Evolutionary conservation across 2,329 filamentous ascomycete species (phyloP), one percentile per base, ranked within the genome.

Genomic region (Colletotrichum spinosum): DNA sequence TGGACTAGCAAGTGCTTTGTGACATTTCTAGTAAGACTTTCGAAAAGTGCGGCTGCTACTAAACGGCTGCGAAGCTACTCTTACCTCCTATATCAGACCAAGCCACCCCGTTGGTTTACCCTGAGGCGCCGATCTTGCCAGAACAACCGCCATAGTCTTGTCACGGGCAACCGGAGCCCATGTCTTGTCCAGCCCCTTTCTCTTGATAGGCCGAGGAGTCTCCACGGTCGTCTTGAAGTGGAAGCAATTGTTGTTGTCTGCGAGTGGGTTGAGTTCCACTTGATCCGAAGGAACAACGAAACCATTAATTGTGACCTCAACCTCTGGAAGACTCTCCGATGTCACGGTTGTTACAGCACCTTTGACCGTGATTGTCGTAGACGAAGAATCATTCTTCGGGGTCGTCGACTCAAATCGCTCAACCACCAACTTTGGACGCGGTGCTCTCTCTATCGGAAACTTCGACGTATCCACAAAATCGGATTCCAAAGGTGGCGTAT

Each of bases 251-350:
- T 10, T 13, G 9, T 41, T 13, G 38, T 13, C 38, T 9, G 38
- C 38, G 6, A 8, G 9, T 8, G 9, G 38, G 3, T 9, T 3
- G 6, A 41, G 38, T 41, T 41, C 3, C 6, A 10, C 35, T 4
- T 8, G 25, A 0, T 11, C 34, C 25, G 3, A 0, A 1, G 34
- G n/a, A 38, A 51, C 6, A 2, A 0, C 10, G 13, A 1, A 33
- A 8, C 49, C 49, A 37, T 51, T n/a, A 13, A 51, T 1, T n/a
- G 6, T 17, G 12, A 51, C 0, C 2, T 51, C 34, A 12, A 51
- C 25, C 0, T 1, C 1, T 3, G 4, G 49, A 37, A n/a, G 0
- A 1, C n/a, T 2, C 49, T 51, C 25, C 4, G 11, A 13, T 11
- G 1, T 10, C 4, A 12, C 1, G 8, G n/a, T n/a, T 17, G 2